Base-by-base conservation (phyloP, 2,329 filamentous ascomycete genomes). In the Ceratocystis destructans region DNA sequence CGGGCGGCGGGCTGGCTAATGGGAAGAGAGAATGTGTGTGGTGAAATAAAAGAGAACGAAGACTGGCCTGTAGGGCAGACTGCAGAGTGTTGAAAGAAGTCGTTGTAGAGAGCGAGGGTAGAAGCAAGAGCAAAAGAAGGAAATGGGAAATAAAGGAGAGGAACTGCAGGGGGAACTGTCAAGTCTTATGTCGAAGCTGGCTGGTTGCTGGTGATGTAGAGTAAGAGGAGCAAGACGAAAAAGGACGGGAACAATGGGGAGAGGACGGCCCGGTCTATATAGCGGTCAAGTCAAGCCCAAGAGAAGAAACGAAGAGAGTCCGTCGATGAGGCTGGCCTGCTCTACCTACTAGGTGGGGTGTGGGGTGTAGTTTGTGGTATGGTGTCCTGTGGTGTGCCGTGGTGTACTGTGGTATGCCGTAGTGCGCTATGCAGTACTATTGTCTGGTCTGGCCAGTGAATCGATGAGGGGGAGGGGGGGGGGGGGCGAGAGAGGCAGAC, bases 1-100 rank as follows among this genome's bases (percentile, higher is more conserved):
- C 80, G 74, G 63, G 46, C 62, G 31, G 55, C 10, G 48, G 65
- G 28, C 41, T 12, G 59, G 65, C 55, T 3, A 37, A 46, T 6
- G 33, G 8, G 68, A 59, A 10, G 20, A 46, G 55, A 44, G 57
- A 17, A 50, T 12, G 37, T 41, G 62, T 44, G 33, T 22, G 41
- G 37, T 28, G 22, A 20, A 59, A 20, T 28, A n/a, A 55, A 45
- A 8, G 5, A 44, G 20, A 22, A 62, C 5, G 53, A 8, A 17
- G 31, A 62, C 12, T 41, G 37, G 37, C 37, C 4, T 41, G 37
- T 15, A 15, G 12, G 10, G 37, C 37, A 41, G 37, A 41, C 37
- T 41, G 12, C 37, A 41, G 37, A 41, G 15, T 41, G 37, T 15
- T 41, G 10, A 41, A 41, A 8, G 37, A 41, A 41, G 37, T 12